Evolutionary conservation across 129 eudicot genomes (phyloP).

Genomic region (Chrysanthemum lavandulifolium): DNA sequence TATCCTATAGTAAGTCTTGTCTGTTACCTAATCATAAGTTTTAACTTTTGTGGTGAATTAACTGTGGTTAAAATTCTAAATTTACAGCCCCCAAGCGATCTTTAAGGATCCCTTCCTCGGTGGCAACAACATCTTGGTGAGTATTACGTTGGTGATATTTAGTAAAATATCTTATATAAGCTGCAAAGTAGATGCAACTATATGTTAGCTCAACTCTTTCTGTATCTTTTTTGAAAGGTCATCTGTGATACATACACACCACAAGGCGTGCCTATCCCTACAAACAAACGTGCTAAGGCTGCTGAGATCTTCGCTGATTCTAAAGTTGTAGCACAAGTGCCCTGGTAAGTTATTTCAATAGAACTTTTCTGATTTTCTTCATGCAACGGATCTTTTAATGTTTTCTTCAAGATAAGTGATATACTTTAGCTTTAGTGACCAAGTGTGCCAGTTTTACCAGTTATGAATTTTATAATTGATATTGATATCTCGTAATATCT

Average conservation of each 20-base stretch:
- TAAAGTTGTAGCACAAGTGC: constrained; percentile 65
- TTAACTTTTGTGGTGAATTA: neutral
- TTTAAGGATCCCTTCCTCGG: constrained; percentile 98
- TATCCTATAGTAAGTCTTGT: constrained; percentile 77
- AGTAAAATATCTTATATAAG: neutral
- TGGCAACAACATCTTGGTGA: constrained; percentile 94
- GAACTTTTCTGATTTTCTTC: neutral
- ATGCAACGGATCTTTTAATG: constrained; percentile 7
- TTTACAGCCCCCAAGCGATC: constrained; percentile 90
- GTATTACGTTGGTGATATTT: constrained; percentile 29
- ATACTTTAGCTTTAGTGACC: neutral
- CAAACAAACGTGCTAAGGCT: constrained; percentile 92
- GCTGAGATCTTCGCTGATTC: constrained; percentile 82
- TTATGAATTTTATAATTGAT: neutral
- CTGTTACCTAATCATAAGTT: neutral
- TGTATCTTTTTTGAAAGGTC: constrained; percentile 49
- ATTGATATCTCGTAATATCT: neutral
- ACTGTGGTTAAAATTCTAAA: constrained; percentile 13
- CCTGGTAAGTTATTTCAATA: constrained; percentile 52
- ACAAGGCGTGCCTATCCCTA: constrained; percentile 92
- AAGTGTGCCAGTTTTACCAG: neutral
- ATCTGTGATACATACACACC: constrained; percentile 95
- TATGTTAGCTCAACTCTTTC: neutral
- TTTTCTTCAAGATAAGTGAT: no score
- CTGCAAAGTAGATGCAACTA: neutral